Percentiles rank a stretch among this genome's conserved stretches.
phyloP scores from a whole-genome alignment of 352 stramenopile species.

The Globisporangium nunn region DNA sequence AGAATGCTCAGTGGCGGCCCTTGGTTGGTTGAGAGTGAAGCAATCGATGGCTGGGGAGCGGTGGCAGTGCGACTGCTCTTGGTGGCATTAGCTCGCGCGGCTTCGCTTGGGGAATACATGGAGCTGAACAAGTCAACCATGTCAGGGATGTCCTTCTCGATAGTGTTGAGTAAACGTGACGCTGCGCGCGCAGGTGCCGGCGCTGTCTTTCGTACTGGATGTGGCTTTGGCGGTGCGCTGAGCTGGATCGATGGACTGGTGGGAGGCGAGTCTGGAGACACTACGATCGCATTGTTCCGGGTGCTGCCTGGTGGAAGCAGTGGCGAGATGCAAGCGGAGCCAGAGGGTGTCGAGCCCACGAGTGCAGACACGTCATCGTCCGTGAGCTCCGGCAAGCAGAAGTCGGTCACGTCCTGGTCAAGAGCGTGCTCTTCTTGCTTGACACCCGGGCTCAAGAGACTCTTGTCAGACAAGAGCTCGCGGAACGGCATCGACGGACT shows the following conservation, averaged over 20 bases:
- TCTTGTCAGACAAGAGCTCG: constrained; percentile 2
- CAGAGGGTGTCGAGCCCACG: constrained; percentile 24
- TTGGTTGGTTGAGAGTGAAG: constrained; percentile 3
- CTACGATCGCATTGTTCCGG: not conserved
- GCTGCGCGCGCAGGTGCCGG: not conserved
- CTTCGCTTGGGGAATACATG: constrained; percentile 39
- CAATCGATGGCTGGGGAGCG: constrained; percentile 6
- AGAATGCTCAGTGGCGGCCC: constrained; percentile 20
- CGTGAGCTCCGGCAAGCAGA: constrained; percentile 30
- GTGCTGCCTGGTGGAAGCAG: not conserved
- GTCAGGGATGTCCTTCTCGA: constrained; percentile 42
- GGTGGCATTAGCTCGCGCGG: not conserved
- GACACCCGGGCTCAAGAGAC: not conserved
- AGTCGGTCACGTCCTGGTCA: constrained; percentile 23
- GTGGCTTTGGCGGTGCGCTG: not conserved
- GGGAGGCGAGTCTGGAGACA: not conserved
- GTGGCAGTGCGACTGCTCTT: not conserved
- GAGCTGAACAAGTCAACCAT: constrained; percentile 67
- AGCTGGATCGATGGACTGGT: not conserved
- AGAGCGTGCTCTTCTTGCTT: constrained; percentile 20
- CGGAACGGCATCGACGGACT: constrained; percentile 14
- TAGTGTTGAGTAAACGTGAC: constrained; percentile 12
- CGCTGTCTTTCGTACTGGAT: not conserved
- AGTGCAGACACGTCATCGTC: constrained; percentile 32
- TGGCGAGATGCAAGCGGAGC: constrained; percentile 20